phyloP scores from a whole-genome alignment of 1,139 yeast genomes.

The Debaryomyces sp. region DNA sequence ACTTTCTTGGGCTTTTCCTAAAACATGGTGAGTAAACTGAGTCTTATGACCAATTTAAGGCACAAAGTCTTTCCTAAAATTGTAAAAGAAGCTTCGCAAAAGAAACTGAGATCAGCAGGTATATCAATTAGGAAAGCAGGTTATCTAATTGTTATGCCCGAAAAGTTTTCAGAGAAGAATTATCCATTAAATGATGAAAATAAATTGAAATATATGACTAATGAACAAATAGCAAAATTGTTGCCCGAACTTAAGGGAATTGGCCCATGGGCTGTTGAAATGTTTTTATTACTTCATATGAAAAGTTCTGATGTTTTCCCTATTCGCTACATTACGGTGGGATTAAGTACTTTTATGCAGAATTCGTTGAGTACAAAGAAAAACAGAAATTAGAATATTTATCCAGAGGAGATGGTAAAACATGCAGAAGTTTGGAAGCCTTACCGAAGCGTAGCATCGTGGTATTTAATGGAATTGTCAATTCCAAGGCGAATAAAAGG shows the following conservation, averaged over 20 bases:
- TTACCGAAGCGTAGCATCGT: constrained; percentile 2
- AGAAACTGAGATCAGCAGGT: constrained; percentile 2
- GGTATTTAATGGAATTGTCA: constrained; percentile 2
- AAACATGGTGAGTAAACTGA: background rate
- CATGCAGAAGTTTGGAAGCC: constrained; percentile 2
- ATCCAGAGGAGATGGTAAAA: constrained; percentile 2
- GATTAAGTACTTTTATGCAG: constrained; percentile 1
- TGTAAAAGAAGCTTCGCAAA: background rate
- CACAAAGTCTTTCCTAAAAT: background rate
- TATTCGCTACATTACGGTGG: constrained; percentile 2
- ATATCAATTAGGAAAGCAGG: constrained; percentile 5
- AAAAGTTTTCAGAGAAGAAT: background rate
- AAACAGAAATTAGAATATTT: background rate
- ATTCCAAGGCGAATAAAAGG: background rate
- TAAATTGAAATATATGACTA: constrained; percentile 1
- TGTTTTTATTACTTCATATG: constrained; percentile 1
- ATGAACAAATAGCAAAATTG: background rate
- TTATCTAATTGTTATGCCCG: constrained; percentile 1
- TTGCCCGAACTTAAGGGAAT: constrained; percentile 1
- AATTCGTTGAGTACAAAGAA: background rate
- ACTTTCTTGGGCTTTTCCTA: background rate
- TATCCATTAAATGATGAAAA: background rate
- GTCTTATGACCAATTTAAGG: background rate
- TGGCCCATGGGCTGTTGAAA: constrained; percentile 3
- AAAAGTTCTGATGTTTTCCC: constrained; percentile 3